Conservation (phyloP, 306 rosid genomes). For the Corylus heterophylla region DNA sequence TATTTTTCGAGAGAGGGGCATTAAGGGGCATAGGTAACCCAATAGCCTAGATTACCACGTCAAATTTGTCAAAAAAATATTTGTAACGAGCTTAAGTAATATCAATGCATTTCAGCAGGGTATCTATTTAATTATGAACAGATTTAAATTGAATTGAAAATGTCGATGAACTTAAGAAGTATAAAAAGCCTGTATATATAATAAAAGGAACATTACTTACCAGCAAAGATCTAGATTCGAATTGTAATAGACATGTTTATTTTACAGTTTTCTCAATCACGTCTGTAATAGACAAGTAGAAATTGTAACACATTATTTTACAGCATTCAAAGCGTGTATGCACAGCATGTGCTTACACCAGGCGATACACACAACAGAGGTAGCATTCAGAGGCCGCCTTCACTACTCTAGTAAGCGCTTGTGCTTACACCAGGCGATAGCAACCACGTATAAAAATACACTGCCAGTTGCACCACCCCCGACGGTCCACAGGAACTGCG, state of each 20-base stretch:
- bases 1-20: too few species aligned
- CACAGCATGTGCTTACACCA: too few species aligned
- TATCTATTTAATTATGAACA: too few species aligned
- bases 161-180: too few species aligned
- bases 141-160: too few species aligned
- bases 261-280: background rate
- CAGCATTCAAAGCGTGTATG: background rate
- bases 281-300: background rate
- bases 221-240: background rate
- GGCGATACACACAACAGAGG: background rate
- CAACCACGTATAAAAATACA: constrained; percentile 50
- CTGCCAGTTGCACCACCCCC: constrained; percentile 50
- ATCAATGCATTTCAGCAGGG: too few species aligned
- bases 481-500: constrained; percentile 63
- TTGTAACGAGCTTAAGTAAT: too few species aligned
- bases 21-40: too few species aligned
- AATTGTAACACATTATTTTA: background rate
- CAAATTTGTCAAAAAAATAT: too few species aligned
- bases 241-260: background rate
- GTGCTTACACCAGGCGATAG: constrained; percentile 74
- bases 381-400: background rate
- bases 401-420: constrained; percentile 62
- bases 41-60: too few species aligned
- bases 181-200: too few species aligned
- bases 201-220: background rate